These are phyloP conservation scores for Sporisorium graminicola DNA, from an alignment of 1,284 basidiomycete genomes.

Conservation along the genomic window DNA sequence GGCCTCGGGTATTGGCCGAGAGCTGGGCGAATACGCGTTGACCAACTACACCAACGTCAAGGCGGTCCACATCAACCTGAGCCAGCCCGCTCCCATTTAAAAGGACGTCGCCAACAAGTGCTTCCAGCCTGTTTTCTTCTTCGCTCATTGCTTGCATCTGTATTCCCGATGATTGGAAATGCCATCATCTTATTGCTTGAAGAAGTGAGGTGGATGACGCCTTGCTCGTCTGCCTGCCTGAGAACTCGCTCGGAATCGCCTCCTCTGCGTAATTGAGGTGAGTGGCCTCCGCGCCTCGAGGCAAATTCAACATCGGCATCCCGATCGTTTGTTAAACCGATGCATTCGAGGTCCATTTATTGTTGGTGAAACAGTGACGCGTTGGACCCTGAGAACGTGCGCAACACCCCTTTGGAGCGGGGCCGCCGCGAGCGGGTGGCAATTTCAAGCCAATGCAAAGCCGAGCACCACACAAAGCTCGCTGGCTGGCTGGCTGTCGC, in stretches of 20 bases:
- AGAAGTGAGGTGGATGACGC: too few species aligned
- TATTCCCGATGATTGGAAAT: slow-evolving; percentile 35
- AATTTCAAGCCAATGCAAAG: neutral
- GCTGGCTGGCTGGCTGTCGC: neutral
- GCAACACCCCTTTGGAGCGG: neutral
- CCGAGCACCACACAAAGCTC: neutral
- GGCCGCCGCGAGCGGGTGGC: slow-evolving; percentile 1
- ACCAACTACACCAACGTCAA: slow-evolving; percentile 86
- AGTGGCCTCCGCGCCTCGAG: neutral
- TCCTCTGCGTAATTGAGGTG: neutral
- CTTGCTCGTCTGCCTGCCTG: neutral
- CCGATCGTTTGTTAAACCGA: neutral
- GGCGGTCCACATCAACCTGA: slow-evolving; percentile 82
- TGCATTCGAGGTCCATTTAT: too few species aligned
- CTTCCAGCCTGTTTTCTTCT: neutral
- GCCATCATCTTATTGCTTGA: slow-evolving; percentile 8
- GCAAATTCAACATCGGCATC: neutral
- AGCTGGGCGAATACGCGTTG: slow-evolving; percentile 67
- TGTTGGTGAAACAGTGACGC: slow-evolving; percentile 14
- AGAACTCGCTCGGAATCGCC: neutral
- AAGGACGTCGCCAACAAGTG: neutral
- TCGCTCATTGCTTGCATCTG: slow-evolving; percentile 9
- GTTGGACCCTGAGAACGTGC: slow-evolving; percentile 46
- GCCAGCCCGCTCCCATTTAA: slow-evolving; percentile 57
- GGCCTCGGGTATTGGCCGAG: slow-evolving; percentile 64